Conservation (phyloP, 345 rosid genomes). For the Citrus mangshanensis region DNA sequence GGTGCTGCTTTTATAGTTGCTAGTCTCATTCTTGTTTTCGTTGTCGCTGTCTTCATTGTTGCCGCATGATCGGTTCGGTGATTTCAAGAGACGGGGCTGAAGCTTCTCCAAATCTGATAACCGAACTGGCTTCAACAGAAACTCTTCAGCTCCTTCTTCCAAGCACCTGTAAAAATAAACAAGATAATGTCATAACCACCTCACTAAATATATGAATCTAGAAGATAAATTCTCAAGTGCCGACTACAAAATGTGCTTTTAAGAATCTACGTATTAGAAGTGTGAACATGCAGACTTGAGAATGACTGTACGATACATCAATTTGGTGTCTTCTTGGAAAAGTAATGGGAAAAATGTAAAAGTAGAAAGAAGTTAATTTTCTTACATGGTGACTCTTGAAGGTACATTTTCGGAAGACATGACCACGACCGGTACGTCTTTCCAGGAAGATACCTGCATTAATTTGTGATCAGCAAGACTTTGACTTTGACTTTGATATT, state of each 20-base stretch:
- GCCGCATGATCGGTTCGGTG: slow-evolving; percentile 19
- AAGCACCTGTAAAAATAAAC: slow-evolving; percentile 35
- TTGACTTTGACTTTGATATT: neutral
- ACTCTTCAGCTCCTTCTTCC: slow-evolving; percentile 63
- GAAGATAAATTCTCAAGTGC: neutral
- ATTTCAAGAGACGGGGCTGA: slow-evolving; percentile 38
- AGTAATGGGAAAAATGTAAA: neutral
- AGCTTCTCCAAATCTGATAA: slow-evolving; percentile 52
- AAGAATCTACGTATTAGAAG: too few relatives aligned
- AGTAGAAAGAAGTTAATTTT: too few relatives aligned
- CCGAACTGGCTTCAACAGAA: slow-evolving; percentile 50
- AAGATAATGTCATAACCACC: neutral
- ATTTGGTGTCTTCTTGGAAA: too few relatives aligned
- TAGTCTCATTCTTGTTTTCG: neutral
- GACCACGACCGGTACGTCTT: slow-evolving; percentile 75
- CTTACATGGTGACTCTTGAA: slow-evolving; percentile 57
- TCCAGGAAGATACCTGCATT: slow-evolving; percentile 56
- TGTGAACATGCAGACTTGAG: too few relatives aligned
- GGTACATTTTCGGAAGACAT: slow-evolving; percentile 93
- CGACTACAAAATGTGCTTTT: neutral
- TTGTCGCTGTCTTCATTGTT: neutral
- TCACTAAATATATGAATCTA: neutral
- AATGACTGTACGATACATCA: too few relatives aligned
- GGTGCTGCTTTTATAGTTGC: slow-evolving; percentile 8
- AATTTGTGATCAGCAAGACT: neutral